Evolutionary conservation across 148 eudicot species (phyloP).

Genomic region (Vaccinium darrowii): DNA sequence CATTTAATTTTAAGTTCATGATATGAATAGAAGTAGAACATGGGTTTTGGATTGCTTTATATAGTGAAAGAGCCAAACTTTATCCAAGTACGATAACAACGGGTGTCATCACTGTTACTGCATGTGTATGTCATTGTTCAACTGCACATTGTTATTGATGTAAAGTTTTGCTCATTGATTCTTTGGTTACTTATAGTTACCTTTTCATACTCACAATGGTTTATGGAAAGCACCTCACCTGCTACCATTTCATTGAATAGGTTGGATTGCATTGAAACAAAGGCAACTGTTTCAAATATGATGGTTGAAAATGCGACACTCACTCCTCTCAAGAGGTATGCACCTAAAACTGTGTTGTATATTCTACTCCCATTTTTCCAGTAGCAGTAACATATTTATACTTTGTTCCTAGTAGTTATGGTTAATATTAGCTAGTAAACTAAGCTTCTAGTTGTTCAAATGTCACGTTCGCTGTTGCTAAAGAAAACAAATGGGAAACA

Average conservation of each 20-base stretch:
- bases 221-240: not conserved
- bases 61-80: not conserved
- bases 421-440: not conserved
- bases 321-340: slow-evolving; percentile 60
- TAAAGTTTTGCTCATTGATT: too few species aligned
- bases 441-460: not conserved
- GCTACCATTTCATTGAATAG: slow-evolving; percentile 24
- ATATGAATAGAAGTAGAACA: not conserved
- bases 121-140: not conserved
- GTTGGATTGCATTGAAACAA: slow-evolving; percentile 35
- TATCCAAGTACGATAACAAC: not conserved
- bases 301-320: slow-evolving; percentile 38
- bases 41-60: not conserved
- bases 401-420: not conserved
- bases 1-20: not conserved
- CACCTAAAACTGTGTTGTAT: not conserved
- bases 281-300: slow-evolving; percentile 28
- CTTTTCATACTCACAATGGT: not conserved
- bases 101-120: not conserved
- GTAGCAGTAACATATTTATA: not conserved
- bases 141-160: not conserved
- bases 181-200: not conserved
- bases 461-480: not conserved
- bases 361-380: not conserved
- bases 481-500: not conserved